These are phyloP conservation scores for Bolboschoenus planiculmis DNA, from an alignment of 176 grass and related monocot species.

Conservation along the genomic window DNA sequence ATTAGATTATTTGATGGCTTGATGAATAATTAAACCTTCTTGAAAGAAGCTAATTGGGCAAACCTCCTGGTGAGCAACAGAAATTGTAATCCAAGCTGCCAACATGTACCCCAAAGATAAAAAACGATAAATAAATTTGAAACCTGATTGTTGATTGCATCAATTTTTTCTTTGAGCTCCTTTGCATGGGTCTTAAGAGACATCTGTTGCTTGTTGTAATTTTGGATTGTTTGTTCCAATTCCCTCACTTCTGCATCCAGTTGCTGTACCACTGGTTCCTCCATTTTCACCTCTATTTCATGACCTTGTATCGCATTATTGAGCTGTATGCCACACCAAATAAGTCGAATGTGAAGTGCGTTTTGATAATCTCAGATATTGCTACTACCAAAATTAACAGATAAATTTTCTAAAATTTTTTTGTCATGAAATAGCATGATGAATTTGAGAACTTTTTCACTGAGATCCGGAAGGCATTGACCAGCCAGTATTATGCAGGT, in stretches of 20 bases:
- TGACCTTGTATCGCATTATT: conserved; percentile 45
- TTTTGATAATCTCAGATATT: not conserved
- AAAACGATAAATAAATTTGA: not conserved
- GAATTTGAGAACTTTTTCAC: not conserved
- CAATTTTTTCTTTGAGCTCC: conserved; percentile 31
- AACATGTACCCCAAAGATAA: not conserved
- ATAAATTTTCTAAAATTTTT: not conserved
- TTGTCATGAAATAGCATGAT: not conserved
- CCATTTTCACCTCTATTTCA: conserved; percentile 42
- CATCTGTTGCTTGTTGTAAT: conserved; percentile 67
- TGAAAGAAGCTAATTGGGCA: not conserved
- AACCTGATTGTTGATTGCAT: conserved; percentile 28
- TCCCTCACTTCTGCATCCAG: conserved; percentile 39
- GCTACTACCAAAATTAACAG: not conserved
- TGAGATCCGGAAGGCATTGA: not conserved
- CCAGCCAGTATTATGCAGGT: not conserved
- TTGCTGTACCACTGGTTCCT: conserved; percentile 40
- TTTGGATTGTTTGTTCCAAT: conserved; percentile 44
- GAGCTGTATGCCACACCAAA: conserved; percentile 22
- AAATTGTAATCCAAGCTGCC: not conserved
- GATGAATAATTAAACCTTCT: not conserved
- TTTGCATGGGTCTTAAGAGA: conserved; percentile 30
- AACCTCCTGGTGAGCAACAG: not conserved
- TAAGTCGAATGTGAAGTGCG: not conserved
- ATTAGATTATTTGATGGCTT: not conserved